phyloP scores from a whole-genome alignment of 495 filamentous ascomycete genomes.

The Penicillium cinerascens region DNA sequence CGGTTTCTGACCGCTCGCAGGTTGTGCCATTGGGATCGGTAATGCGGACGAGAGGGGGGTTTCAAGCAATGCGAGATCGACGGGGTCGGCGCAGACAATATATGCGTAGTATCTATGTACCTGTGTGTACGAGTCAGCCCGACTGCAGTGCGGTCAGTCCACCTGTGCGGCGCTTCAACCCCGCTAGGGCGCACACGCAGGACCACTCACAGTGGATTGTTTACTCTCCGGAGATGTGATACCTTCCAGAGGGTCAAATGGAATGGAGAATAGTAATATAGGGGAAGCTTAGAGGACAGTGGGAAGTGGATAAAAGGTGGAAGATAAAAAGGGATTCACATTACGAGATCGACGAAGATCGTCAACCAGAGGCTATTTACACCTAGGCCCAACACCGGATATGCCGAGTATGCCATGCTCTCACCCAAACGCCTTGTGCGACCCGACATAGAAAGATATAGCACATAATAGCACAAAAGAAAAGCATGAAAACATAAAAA shows the following conservation, averaged over 20 bases:
- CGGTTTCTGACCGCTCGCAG: slow-evolving; percentile 42
- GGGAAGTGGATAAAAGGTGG: neutral
- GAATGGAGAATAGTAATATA: neutral
- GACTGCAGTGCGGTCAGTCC: slow-evolving; percentile 3
- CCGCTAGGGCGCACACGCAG: slow-evolving; percentile 6
- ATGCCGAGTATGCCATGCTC: neutral
- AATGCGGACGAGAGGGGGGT: neutral
- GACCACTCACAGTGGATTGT: slow-evolving; percentile 8
- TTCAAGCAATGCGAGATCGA: neutral
- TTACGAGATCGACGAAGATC: slow-evolving; percentile 8
- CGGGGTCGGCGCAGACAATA: neutral
- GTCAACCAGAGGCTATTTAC: slow-evolving; percentile 3
- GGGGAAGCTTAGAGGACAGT: neutral
- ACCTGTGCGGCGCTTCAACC: slow-evolving; percentile 9
- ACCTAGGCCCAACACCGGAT: neutral
- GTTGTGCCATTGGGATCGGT: slow-evolving; percentile 35
- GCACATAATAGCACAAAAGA: neutral
- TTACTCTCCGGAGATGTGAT: neutral
- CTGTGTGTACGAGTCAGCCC: slow-evolving; percentile 17
- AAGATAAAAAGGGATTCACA: neutral
- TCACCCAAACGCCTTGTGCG: neutral
- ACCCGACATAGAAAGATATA: neutral
- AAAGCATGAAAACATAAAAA: slow-evolving; percentile 11
- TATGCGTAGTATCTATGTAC: slow-evolving; percentile 2
- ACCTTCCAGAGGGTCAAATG: neutral